A percentile compares a stretch with the other conserved stretches of the same genome.
phyloP scores from a whole-genome alignment of 2,329 filamentous ascomycete species.

The Claviceps maximensis region DNA sequence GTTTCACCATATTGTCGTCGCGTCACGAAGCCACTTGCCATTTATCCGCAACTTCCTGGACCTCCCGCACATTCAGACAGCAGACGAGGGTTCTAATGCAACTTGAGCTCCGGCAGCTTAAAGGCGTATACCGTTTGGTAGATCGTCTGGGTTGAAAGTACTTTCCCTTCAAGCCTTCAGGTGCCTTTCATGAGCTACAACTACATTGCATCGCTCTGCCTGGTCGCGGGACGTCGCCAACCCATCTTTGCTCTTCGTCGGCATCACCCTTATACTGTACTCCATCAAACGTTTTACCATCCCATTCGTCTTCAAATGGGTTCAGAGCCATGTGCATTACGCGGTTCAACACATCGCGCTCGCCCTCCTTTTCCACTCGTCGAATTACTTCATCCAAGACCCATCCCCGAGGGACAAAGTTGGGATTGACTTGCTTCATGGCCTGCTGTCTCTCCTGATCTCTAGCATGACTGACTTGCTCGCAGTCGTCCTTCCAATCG shows the following conservation, averaged over 20 bases:
- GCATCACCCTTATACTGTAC: slow-evolving; percentile 42
- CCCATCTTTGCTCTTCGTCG: slow-evolving; percentile 70
- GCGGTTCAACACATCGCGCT: slow-evolving; percentile 62
- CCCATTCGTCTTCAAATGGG: slow-evolving; percentile 74
- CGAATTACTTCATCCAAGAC: slow-evolving; percentile 87
- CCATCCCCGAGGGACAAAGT: slow-evolving; percentile 84
- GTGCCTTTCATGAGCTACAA: slow-evolving; percentile 62
- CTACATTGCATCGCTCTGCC: slow-evolving; percentile 84
- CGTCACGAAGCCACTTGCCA: too few species aligned
- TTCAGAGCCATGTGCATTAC: slow-evolving; percentile 73
- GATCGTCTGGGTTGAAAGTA: too few species aligned
- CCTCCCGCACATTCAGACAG: too few species aligned
- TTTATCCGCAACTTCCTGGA: too few species aligned
- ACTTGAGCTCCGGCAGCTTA: background rate
- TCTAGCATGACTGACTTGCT: slow-evolving; percentile 20
- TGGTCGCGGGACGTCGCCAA: slow-evolving; percentile 67
- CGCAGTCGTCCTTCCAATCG: slow-evolving; percentile 53
- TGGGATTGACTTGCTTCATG: slow-evolving; percentile 86
- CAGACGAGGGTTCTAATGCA: too few species aligned
- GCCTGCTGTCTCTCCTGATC: slow-evolving; percentile 51
- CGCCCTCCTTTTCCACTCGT: slow-evolving; percentile 70
- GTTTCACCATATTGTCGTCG: too few species aligned
- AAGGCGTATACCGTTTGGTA: background rate
- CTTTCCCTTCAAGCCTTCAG: background rate
- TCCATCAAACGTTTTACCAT: slow-evolving; percentile 33